Conservation (phyloP, 1,284 basidiomycete genomes). For the Trametes pubescens region DNA sequence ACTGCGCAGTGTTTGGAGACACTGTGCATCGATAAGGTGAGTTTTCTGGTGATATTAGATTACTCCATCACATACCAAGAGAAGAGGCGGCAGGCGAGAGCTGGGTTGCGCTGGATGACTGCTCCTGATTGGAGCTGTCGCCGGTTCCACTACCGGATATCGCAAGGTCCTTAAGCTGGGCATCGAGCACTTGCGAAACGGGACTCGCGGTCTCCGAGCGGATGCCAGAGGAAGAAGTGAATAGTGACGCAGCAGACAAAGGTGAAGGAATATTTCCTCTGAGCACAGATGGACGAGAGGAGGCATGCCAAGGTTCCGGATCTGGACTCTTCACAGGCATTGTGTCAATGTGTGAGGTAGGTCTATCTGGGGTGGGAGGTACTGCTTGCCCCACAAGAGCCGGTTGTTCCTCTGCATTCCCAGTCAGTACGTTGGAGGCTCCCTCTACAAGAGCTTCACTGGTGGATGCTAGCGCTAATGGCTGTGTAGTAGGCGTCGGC, state of each 20-base stretch:
- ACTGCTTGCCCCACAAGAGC: too few relatives aligned
- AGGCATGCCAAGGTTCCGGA: too few relatives aligned
- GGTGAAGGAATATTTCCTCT: not conserved
- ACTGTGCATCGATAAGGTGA: not conserved
- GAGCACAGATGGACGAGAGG: not conserved
- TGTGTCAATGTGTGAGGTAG: too few relatives aligned
- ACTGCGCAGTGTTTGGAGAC: not conserved
- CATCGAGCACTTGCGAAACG: constrained; percentile 19
- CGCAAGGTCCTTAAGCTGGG: constrained; percentile 19
- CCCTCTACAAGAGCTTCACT: not conserved
- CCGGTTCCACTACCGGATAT: constrained; percentile 5
- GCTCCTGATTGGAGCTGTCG: not conserved
- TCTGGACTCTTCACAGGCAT: too few relatives aligned
- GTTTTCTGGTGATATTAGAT: not conserved
- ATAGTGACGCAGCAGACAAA: not conserved
- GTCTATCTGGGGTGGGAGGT: too few relatives aligned
- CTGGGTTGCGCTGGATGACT: not conserved
- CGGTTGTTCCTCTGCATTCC: too few relatives aligned
- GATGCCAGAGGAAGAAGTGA: not conserved
- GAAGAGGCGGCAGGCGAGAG: not conserved
- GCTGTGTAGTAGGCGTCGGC: not conserved
- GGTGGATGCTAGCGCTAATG: not conserved
- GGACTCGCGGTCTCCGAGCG: constrained; percentile 26
- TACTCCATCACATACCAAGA: not conserved
- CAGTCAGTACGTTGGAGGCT: not conserved